A percentile compares a stretch with the other conserved stretches of the same genome.
These are phyloP conservation scores for Dendryphion nanum DNA, from an alignment of 2,329 filamentous ascomycete genomes.

Conservation along the genomic window DNA sequence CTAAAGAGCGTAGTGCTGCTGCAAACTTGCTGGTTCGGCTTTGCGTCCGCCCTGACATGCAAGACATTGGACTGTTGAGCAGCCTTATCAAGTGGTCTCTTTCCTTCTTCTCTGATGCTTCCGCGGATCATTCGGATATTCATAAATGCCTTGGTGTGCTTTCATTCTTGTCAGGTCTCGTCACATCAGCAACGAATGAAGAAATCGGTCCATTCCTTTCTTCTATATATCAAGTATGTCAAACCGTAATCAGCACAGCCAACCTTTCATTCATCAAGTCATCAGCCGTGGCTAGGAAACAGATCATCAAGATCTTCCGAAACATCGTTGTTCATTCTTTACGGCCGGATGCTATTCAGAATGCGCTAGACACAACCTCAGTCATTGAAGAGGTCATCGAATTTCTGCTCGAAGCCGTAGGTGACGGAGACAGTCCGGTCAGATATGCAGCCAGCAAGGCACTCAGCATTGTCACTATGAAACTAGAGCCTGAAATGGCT, in stretches of 20 bases:
- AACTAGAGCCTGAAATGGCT: conserved; percentile 76
- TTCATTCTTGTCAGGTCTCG: conserved; percentile 74
- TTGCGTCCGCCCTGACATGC: conserved; percentile 85
- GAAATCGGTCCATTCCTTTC: conserved; percentile 69
- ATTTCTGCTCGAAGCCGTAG: conserved; percentile 72
- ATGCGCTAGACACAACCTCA: conserved; percentile 37
- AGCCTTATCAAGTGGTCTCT: conserved; percentile 71
- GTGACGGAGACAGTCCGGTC: conserved; percentile 88
- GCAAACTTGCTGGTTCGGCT: conserved; percentile 77
- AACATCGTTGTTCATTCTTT: conserved; percentile 69
- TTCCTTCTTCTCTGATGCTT: conserved; percentile 53
- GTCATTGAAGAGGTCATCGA: conserved; percentile 76
- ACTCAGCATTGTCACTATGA: conserved; percentile 80
- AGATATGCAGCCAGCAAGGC: conserved; percentile 89
- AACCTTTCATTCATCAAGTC: conserved; percentile 59
- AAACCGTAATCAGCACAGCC: conserved; percentile 56
- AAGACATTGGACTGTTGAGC: conserved; percentile 67
- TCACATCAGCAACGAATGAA: conserved; percentile 69
- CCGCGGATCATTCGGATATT: conserved; percentile 50
- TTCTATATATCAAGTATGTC: conserved; percentile 64
- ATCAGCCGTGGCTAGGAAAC: conserved; percentile 78
- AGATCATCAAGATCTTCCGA: conserved; percentile 80
- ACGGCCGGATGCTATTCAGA: conserved; percentile 31
- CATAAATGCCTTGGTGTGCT: conserved; percentile 79
- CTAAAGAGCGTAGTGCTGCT: conserved; percentile 89